phyloP scores from a whole-genome alignment of 306 rosid species.

The Hippophae tibetana region DNA sequence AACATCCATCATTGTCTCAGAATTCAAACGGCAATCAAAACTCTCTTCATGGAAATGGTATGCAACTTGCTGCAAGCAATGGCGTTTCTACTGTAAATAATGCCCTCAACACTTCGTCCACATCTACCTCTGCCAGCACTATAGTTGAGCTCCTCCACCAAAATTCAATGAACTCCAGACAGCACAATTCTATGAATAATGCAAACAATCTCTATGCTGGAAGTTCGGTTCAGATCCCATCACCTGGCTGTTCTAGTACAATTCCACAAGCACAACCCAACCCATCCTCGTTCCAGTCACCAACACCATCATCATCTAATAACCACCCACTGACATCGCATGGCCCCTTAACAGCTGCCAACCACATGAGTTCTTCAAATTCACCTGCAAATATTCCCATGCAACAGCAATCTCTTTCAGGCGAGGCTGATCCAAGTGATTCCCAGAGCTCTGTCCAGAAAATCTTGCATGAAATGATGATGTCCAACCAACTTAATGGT shows the following conservation, averaged over 20 bases:
- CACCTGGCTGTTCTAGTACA: constrained; percentile 75
- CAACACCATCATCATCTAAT: constrained; percentile 72
- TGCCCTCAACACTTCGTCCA: constrained; percentile 48
- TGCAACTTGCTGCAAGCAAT: constrained; percentile 66
- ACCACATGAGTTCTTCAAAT: constrained; percentile 63
- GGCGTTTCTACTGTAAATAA: constrained; percentile 72
- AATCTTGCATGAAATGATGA: constrained; percentile 67
- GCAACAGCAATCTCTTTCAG: constrained; percentile 69
- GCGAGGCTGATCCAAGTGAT: constrained; percentile 69
- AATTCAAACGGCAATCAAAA: constrained; percentile 47
- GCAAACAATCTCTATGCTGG: constrained; percentile 84
- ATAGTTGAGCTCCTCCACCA: constrained; percentile 95
- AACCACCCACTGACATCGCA: constrained; percentile 65
- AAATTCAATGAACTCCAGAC: constrained; percentile 88
- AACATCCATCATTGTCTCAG: constrained; percentile 41
- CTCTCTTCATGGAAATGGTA: constrained; percentile 41
- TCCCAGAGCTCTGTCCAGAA: constrained; percentile 85
- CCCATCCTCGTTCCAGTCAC: constrained; percentile 72
- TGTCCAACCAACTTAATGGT: constrained; percentile 58
- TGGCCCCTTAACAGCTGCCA: constrained; percentile 13
- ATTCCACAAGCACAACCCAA: constrained; percentile 61
- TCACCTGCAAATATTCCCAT: constrained; percentile 64
- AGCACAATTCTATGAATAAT: constrained; percentile 61
- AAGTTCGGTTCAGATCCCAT: constrained; percentile 72
- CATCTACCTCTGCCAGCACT: constrained; percentile 77